Base-by-base conservation (phyloP, 768 basidiomycete genomes). In the Trametes sanguinea region DNA sequence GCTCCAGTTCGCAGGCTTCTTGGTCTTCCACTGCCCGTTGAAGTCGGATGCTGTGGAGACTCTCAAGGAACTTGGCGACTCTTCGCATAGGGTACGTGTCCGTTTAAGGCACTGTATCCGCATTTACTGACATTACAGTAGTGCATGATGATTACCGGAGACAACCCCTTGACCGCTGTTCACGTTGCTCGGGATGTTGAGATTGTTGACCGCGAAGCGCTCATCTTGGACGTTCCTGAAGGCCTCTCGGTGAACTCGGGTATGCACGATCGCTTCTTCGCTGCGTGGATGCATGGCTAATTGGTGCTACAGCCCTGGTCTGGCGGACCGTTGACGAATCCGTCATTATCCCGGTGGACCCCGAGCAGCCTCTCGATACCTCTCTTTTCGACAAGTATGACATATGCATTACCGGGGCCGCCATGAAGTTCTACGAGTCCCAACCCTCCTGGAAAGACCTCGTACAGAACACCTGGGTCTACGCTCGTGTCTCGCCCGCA, bases 121-220 rank as follows among this genome's bases (percentile, higher is more conserved):
- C 35, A 37, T 10, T 69, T 50, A 51, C 46, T 46, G 51, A 46
- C 54, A 4, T 57, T 44, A 44, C 7, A 66, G 51, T 61, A 97
- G 94, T 98, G 97, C 73, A 81, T 98, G 60, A 99, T 99, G 97
- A 99, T 99, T 65, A 99, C 97, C 48, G 97, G 97, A 40, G 97
- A 99, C 74, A 98, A 98, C 73, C 97, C 97, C 7, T 77, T 99
- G 55, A 99, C 97, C 0, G 97, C 97, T 7, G 88, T 92, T 0
- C 97, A 98, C 72, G 95, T 99, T 47, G 97, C 97, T 16, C 84
- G 84, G 29, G 94, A 96, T 70, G 97, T 99, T 7, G 96, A 99
- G 70, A 98, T 98, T 63, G 89, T 99, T 17, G 97, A 99, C 70
- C 87, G 95, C 30, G 94, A 97, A 4, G 93, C 88, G 1, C 83